Conservation (phyloP, 2,329 filamentous ascomycete species). For the Colletotrichum sansevieriae region DNA sequence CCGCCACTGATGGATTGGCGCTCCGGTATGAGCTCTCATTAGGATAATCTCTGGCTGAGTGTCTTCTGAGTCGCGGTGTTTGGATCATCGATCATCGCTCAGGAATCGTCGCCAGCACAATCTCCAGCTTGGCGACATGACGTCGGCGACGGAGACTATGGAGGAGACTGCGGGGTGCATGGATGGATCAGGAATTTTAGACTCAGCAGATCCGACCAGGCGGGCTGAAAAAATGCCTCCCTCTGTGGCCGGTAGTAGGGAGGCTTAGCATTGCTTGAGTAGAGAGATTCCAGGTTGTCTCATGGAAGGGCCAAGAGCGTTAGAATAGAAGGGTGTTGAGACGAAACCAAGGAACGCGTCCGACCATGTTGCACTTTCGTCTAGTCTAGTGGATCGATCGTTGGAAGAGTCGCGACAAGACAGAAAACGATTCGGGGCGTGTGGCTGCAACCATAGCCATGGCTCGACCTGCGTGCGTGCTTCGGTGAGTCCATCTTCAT, state of each 20-base stretch:
- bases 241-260: conserved; percentile 2
- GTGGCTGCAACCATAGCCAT: neutral
- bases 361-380: conserved; percentile 40
- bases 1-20: conserved; percentile 14
- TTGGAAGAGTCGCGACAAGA: conserved; percentile 27
- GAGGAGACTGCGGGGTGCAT: conserved; percentile 39
- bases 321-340: conserved; percentile 30
- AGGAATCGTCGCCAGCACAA: conserved; percentile 6
- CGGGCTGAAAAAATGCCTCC: conserved; percentile 13
- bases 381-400: conserved; percentile 23
- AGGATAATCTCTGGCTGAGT: conserved; percentile 23
- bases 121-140: conserved; percentile 30
- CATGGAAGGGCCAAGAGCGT: conserved; percentile 23
- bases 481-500: too few species aligned
- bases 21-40: conserved; percentile 22
- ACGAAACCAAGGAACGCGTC: conserved; percentile 40
- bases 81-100: neutral
- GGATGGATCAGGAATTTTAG: conserved; percentile 32
- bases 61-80: conserved; percentile 20
- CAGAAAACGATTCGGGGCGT: conserved; percentile 23
- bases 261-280: neutral
- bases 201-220: neutral
- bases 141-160: conserved; percentile 29
- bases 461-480: neutral
- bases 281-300: conserved; percentile 20